Evolutionary conservation across 2,329 filamentous ascomycete genomes (phyloP).

Genomic region (Gremmenia infestans): DNA sequence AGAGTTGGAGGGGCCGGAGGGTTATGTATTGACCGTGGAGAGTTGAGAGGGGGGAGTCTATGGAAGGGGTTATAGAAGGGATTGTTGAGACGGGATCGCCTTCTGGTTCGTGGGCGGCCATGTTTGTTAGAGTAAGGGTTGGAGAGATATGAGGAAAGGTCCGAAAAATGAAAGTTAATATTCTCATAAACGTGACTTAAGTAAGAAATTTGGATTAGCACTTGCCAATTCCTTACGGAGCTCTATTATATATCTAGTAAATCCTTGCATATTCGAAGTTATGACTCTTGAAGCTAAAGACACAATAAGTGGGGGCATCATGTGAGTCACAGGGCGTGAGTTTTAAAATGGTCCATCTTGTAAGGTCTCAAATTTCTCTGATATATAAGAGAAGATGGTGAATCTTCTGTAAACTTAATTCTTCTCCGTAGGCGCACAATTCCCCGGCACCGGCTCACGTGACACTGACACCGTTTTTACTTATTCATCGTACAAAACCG

Average conservation of each 20-base stretch:
- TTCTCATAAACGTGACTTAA: background rate
- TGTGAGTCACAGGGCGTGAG: background rate
- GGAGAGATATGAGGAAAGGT: background rate
- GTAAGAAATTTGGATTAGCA: too few species aligned
- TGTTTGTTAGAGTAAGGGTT: background rate
- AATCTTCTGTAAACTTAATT: background rate
- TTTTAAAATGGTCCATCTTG: background rate
- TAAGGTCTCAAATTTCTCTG: too few species aligned
- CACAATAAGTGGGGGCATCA: background rate
- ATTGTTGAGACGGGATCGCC: slow-evolving; percentile 7
- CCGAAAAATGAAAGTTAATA: background rate
- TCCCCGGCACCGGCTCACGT: background rate
- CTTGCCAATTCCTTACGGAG: too few species aligned
- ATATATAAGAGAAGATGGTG: too few species aligned
- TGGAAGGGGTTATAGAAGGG: slow-evolving; percentile 7
- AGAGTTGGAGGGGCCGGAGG: slow-evolving; percentile 14
- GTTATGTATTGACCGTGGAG: slow-evolving; percentile 14
- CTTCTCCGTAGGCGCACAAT: background rate
- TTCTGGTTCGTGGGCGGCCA: background rate
- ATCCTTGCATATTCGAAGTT: too few species aligned
- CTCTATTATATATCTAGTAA: too few species aligned
- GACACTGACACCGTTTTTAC: background rate
- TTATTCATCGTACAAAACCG: background rate
- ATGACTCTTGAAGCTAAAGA: too few species aligned
- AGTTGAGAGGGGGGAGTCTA: background rate